phyloP scores from a whole-genome alignment of 2,329 filamentous ascomycete species.

The Fonsecaea pugnacius region DNA sequence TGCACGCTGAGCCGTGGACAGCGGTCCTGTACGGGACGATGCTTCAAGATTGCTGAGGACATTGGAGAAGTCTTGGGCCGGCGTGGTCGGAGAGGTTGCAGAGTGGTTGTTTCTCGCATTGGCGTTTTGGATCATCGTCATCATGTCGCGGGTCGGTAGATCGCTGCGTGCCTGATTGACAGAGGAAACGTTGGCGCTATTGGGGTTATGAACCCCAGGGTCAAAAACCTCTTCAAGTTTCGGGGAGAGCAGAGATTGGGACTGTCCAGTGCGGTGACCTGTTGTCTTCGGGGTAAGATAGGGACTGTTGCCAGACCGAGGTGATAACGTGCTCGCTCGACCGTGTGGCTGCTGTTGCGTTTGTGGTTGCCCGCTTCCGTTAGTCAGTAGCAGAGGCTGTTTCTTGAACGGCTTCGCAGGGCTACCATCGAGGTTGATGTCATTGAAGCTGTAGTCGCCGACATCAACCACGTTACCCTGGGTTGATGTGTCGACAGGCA shows the following conservation, averaged over 20 bases:
- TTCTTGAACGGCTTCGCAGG: slow-evolving; percentile 51
- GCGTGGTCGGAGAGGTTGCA: slow-evolving; percentile 42
- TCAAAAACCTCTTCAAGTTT: slow-evolving; percentile 53
- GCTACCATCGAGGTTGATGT: slow-evolving; percentile 40
- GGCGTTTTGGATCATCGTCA: slow-evolving; percentile 54
- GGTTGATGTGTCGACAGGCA: slow-evolving; percentile 61
- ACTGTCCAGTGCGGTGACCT: slow-evolving; percentile 9
- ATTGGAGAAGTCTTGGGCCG: slow-evolving; percentile 50
- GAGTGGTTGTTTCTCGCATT: slow-evolving; percentile 47
- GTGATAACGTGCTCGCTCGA: slow-evolving; percentile 46
- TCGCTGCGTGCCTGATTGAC: slow-evolving; percentile 23
- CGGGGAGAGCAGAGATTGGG: slow-evolving; percentile 36
- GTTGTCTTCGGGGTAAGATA: slow-evolving; percentile 20
- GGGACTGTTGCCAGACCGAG: slow-evolving; percentile 39
- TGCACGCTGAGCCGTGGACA: slow-evolving; percentile 51
- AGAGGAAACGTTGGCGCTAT: slow-evolving; percentile 13
- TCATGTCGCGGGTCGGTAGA: slow-evolving; percentile 50
- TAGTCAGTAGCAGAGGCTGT: slow-evolving; percentile 53
- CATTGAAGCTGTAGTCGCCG: slow-evolving; percentile 55
- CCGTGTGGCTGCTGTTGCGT: slow-evolving; percentile 7
- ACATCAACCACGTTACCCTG: slow-evolving; percentile 67
- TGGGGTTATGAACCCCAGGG: slow-evolving; percentile 33
- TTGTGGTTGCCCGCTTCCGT: slow-evolving; percentile 42
- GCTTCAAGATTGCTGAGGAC: slow-evolving; percentile 51
- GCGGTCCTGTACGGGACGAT: slow-evolving; percentile 48